A percentile compares a stretch with the other conserved stretches of the same genome.
Conservation (phyloP, 352 stramenopile species). For the Pythium sukuiense region DNA sequence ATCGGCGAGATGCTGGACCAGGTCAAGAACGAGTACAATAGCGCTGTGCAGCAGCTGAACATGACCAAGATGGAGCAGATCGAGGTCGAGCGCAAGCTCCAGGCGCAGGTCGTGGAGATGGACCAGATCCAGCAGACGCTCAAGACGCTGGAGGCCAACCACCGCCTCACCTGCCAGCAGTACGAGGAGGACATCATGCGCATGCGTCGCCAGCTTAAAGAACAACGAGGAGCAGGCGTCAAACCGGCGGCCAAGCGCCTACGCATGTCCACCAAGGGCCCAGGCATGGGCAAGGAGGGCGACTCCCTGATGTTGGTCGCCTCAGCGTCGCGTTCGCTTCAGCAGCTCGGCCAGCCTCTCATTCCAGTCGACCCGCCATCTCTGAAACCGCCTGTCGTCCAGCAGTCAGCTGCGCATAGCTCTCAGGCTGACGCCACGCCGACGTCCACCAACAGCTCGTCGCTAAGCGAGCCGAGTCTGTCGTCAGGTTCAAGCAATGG, state of each 20-base stretch:
- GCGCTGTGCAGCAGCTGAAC: constrained; percentile 82
- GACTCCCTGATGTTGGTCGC: too few species aligned
- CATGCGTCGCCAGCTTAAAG: constrained; percentile 74
- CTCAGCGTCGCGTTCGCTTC: too few species aligned
- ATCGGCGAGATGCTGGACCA: constrained; percentile 85
- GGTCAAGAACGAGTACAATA: constrained; percentile 83
- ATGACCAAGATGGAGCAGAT: constrained; percentile 88
- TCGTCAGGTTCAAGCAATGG: too few species aligned
- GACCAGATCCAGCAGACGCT: constrained; percentile 88
- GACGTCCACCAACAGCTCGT: constrained; percentile 20
- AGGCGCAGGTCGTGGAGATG: constrained; percentile 86
- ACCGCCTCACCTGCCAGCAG: constrained; percentile 76
- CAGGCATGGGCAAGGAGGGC: too few species aligned
- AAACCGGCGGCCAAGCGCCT: too few species aligned
- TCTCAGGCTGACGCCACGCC: too few species aligned
- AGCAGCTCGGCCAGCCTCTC: too few species aligned
- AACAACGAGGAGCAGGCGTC: constrained; percentile 48
- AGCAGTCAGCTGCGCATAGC: too few species aligned
- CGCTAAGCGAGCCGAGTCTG: too few species aligned
- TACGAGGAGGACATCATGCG: constrained; percentile 86
- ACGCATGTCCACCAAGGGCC: too few species aligned
- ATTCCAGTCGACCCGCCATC: too few species aligned
- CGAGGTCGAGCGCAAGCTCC: constrained; percentile 87
- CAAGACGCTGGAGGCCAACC: constrained; percentile 81
- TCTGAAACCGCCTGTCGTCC: constrained; percentile 33